phyloP scores from a whole-genome alignment of 805 yeast species.

The Danielia oregonensis region DNA sequence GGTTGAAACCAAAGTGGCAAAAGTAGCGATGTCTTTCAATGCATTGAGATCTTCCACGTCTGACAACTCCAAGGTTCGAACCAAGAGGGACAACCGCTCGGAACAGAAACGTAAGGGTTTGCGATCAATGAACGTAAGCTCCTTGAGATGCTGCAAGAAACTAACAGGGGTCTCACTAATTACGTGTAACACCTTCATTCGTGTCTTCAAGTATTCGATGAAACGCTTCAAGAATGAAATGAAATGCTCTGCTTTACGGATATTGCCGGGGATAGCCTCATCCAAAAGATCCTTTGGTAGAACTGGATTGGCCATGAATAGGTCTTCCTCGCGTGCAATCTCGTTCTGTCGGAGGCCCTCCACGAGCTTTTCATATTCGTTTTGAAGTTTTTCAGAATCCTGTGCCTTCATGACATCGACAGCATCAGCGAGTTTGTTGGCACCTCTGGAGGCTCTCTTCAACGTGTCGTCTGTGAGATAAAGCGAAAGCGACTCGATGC shows the following conservation, averaged over 20 bases:
- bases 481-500: constrained; percentile 90
- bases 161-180: constrained; percentile 97
- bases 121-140: constrained; percentile 84
- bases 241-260: constrained; percentile 95
- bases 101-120: constrained; percentile 92
- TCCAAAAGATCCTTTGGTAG: constrained; percentile 78
- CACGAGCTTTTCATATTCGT: constrained; percentile 88
- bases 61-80: constrained; percentile 80
- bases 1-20: constrained; percentile 93
- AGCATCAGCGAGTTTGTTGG: constrained; percentile 68
- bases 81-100: constrained; percentile 82
- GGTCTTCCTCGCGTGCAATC: constrained; percentile 54
- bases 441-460: constrained; percentile 84
- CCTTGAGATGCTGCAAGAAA: constrained; percentile 88
- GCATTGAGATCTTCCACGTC: constrained; percentile 93
- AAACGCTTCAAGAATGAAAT: constrained; percentile 88
- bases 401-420: constrained; percentile 81
- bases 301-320: constrained; percentile 83
- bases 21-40: constrained; percentile 90
- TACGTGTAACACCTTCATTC: constrained; percentile 97
- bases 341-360: constrained; percentile 86
- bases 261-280: constrained; percentile 97
- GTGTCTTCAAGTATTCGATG: constrained; percentile 89
- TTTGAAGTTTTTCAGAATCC: constrained; percentile 80
- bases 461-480: constrained; percentile 89